Base-by-base conservation (phyloP, 192 early-diverging fungal species). In the Coemansia sp. region DNA sequence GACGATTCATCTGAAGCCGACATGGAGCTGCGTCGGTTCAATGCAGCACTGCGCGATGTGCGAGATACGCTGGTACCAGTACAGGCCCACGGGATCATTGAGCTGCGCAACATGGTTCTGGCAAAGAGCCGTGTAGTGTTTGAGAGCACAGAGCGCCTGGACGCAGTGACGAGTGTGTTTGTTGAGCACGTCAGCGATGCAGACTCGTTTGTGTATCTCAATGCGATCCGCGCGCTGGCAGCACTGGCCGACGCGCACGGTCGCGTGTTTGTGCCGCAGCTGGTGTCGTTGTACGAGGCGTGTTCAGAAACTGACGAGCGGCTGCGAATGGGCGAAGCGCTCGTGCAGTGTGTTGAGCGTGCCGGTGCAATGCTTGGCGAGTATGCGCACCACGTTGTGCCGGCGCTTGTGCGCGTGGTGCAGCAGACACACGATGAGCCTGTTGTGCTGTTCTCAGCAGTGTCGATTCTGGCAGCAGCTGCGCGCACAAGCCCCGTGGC, bases 201-300 rank as follows among this genome's bases (percentile, higher is more conserved):
- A 9, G 96, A 98, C 57, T 92, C 92, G 66, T 98, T 91, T 69
- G 88, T 96, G 29, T 94, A 98, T 61, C 84, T 98, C 32, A 96
- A 96, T 75, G 93, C 94, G 7, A 85, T 98, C 59, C 91, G 92
- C 59, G 92, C 94, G 2, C 81, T 95, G 9, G 82, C 91, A 4
- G 84, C 94, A 1, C 68, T 96, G 23, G 90, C 93, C 0, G 96
- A 98, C 66, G 81, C 84, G 15, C 87, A 94, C 59, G 91, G 92
- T 43, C 69, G 82, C 32, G 66, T 71, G 39, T 90, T 91, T 55
- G 82, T 98, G 48, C 66, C 67, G 23, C 85, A 84, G 54, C 82
- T 98, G 21, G 82, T 88, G 17, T 45, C 43, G 9, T 85, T 93
- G 55, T 98, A 98, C 74, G 57, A 69, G 17, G 41, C 41, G 41